Evolutionary conservation across 2,329 filamentous ascomycete genomes (phyloP).

Genomic region (Chaetothyriales sp.): DNA sequence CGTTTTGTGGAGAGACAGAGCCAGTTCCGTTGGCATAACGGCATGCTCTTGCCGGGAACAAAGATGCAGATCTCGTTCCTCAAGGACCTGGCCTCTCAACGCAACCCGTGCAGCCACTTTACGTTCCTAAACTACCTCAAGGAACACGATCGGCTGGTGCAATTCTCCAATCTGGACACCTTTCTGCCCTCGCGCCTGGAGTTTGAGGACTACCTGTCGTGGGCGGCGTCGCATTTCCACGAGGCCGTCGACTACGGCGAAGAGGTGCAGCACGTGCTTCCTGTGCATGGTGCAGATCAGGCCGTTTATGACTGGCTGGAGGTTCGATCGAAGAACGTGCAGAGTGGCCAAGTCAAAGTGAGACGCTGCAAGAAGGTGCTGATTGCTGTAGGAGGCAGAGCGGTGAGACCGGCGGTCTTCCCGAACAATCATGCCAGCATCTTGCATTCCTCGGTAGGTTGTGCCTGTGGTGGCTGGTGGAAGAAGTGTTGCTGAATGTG

Average conservation of each 20-base stretch:
- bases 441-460: conserved; percentile 58
- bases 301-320: conserved; percentile 47
- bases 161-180: conserved; percentile 82
- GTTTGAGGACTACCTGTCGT: conserved; percentile 90
- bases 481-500: not conserved
- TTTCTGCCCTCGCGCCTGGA: conserved; percentile 77
- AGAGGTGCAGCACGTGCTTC: conserved; percentile 60
- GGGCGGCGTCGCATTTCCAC: conserved; percentile 73
- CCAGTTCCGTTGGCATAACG: conserved; percentile 80
- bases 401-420: conserved; percentile 56
- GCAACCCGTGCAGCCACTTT: conserved; percentile 78
- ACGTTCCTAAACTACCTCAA: conserved; percentile 94
- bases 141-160: conserved; percentile 62
- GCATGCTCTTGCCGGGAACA: conserved; percentile 84
- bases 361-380: conserved; percentile 40
- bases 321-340: conserved; percentile 50
- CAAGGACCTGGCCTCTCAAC: conserved; percentile 83
- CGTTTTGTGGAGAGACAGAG: conserved; percentile 78
- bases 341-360: conserved; percentile 29
- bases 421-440: conserved; percentile 58
- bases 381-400: conserved; percentile 53
- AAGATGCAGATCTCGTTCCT: conserved; percentile 98
- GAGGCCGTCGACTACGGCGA: conserved; percentile 60
- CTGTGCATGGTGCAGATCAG: conserved; percentile 28
- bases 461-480: not conserved